These are phyloP conservation scores for Paulinella micropora DNA, from an alignment of 78 protist species.

Conservation along the genomic window DNA sequence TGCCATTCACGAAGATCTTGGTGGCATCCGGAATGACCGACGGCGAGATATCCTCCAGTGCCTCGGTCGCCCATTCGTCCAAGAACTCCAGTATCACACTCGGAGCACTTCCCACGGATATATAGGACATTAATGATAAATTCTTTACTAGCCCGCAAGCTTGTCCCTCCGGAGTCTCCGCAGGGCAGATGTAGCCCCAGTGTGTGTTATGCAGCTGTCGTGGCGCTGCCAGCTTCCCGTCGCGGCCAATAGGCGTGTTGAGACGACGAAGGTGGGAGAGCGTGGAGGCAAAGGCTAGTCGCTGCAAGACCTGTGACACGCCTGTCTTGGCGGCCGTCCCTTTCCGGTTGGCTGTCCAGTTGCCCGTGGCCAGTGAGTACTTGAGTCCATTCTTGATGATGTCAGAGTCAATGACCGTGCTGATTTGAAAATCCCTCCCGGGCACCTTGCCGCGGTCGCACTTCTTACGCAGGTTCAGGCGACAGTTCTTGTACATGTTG, in stretches of 20 bases:
- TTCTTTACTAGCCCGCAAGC: slow-evolving; percentile 86
- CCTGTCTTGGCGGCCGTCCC: slow-evolving; percentile 3
- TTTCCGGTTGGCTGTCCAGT: slow-evolving; percentile 62
- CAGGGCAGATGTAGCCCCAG: slow-evolving; percentile 98
- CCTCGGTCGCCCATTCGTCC: slow-evolving; percentile 50
- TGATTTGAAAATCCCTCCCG: slow-evolving; percentile 7
- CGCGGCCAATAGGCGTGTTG: slow-evolving; percentile 86
- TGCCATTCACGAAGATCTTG: slow-evolving; percentile 94
- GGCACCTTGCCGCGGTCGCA: not conserved
- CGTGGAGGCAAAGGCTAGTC: slow-evolving; percentile 87
- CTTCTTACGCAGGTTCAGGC: not conserved
- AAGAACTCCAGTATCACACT: slow-evolving; percentile 37
- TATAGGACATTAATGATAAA: slow-evolving; percentile 80
- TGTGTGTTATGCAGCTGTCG: slow-evolving; percentile 96
- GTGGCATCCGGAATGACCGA: slow-evolving; percentile 39
- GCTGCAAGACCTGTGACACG: slow-evolving; percentile 85
- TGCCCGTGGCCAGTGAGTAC: slow-evolving; percentile 94
- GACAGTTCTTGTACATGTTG: slow-evolving; percentile 10
- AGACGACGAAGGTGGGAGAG: slow-evolving; percentile 90
- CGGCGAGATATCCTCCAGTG: slow-evolving; percentile 43
- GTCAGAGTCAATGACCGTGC: slow-evolving; percentile 32
- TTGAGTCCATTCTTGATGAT: slow-evolving; percentile 70
- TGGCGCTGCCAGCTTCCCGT: slow-evolving; percentile 79
- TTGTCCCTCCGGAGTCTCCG: slow-evolving; percentile 89
- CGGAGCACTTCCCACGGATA: slow-evolving; percentile 64